Conservation (phyloP, 768 basidiomycete species). For the Albatrellus ellisii region DNA sequence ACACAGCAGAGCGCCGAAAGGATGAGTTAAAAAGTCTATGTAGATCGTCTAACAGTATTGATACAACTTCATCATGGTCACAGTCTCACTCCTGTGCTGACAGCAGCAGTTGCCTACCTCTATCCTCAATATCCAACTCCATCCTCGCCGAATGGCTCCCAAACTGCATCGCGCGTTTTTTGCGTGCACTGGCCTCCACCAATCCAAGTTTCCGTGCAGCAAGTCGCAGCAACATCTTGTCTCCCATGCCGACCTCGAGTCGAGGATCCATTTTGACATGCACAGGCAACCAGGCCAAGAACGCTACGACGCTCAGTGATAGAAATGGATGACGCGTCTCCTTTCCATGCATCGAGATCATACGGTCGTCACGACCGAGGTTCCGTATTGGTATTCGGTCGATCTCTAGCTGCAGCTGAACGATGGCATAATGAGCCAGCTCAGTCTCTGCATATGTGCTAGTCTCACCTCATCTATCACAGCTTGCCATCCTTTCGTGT, state of each 20-base stretch:
- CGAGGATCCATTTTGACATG: conserved; percentile 73
- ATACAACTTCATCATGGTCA: too few relatives aligned
- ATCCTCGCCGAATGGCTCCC: conserved; percentile 80
- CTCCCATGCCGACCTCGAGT: conserved; percentile 64
- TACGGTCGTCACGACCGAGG: conserved; percentile 87
- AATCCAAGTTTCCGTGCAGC: conserved; percentile 67
- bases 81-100: not conserved
- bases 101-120: conserved; percentile 26
- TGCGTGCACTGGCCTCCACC: conserved; percentile 54
- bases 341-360: conserved; percentile 84
- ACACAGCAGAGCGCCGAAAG: too few relatives aligned
- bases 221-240: conserved; percentile 75
- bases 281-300: conserved; percentile 68
- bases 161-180: conserved; percentile 97
- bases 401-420: conserved; percentile 88
- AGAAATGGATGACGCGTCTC: conserved; percentile 90
- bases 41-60: too few relatives aligned
- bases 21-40: too few relatives aligned
- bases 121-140: conserved; percentile 42
- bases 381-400: conserved; percentile 82
- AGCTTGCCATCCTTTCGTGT: conserved; percentile 53
- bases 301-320: conserved; percentile 64
- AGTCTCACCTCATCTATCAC: conserved; percentile 64
- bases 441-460: not conserved
- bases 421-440: conserved; percentile 8